Conservation (phyloP, 768 basidiomycete genomes). For the Auricularia sp. region DNA sequence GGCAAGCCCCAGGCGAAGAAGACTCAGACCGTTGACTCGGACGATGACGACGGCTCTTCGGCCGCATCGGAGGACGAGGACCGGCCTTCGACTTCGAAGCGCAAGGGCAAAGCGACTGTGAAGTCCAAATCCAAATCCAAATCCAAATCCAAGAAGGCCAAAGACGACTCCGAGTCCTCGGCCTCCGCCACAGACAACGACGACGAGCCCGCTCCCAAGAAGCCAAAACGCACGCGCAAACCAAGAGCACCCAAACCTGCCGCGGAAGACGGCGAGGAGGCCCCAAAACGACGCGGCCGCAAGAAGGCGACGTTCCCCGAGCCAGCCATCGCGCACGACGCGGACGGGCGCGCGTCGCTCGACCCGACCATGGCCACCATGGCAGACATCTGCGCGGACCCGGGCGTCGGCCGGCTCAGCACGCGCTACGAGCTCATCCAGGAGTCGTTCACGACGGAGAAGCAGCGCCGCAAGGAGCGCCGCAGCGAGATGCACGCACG, state of each 20-base stretch:
- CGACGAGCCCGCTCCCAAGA: neutral
- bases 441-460: conserved; percentile 9
- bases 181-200: neutral
- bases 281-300: neutral
- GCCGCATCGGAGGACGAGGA: no score
- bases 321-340: conserved; percentile 18
- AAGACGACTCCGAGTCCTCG: no score
- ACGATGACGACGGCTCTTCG: neutral
- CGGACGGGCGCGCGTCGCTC: conserved; percentile 63
- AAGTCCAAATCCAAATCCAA: no score
- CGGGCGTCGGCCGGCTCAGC: conserved; percentile 69
- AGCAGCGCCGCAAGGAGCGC: conserved; percentile 6
- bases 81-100: no score
- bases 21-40: neutral
- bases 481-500: conserved; percentile 7
- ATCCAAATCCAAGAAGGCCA: no score
- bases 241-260: neutral
- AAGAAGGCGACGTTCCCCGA: neutral
- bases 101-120: no score
- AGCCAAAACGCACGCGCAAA: neutral
- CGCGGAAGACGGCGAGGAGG: neutral
- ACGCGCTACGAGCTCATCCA: conserved; percentile 66
- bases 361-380: conserved; percentile 81
- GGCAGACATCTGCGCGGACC: conserved; percentile 69
- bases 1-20: neutral